Conservation (phyloP, 2,329 filamentous ascomycete species). For the Pseudovirgaria hyperparasitica region DNA sequence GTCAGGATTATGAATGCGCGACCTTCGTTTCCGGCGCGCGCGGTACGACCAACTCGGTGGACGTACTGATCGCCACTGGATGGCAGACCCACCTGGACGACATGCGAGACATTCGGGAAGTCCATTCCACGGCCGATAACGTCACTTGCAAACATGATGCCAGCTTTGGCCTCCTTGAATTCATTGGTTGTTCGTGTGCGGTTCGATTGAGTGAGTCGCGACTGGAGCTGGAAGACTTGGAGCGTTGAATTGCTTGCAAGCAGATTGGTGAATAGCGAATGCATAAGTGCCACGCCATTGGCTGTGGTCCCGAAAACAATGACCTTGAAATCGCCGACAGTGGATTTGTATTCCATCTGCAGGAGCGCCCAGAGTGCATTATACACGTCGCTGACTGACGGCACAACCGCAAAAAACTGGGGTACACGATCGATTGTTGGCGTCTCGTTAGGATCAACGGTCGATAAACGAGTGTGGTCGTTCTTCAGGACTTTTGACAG, state of each 20-base stretch:
- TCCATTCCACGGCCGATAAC: slow-evolving; percentile 38
- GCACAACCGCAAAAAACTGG: slow-evolving; percentile 34
- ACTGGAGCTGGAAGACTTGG: slow-evolving; percentile 30
- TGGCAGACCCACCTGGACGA: slow-evolving; percentile 38
- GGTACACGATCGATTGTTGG: slow-evolving; percentile 36
- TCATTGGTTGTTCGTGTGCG: slow-evolving; percentile 31
- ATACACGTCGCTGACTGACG: slow-evolving; percentile 31
- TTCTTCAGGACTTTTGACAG: slow-evolving; percentile 31
- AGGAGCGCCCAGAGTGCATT: slow-evolving; percentile 32
- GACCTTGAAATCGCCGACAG: slow-evolving; percentile 29
- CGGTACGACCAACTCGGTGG: slow-evolving; percentile 30
- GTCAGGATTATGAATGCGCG: slow-evolving; percentile 42
- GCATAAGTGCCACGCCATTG: slow-evolving; percentile 31
- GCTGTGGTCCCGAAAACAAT: slow-evolving; percentile 36
- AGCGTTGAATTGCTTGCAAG: slow-evolving; percentile 22
- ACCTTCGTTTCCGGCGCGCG: slow-evolving; percentile 32
- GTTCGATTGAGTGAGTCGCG: slow-evolving; percentile 28
- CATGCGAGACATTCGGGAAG: slow-evolving; percentile 37
- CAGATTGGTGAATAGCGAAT: slow-evolving; percentile 23
- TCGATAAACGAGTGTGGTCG: slow-evolving; percentile 29
- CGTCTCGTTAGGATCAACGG: slow-evolving; percentile 30
- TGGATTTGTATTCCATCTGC: slow-evolving; percentile 27
- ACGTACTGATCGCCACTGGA: slow-evolving; percentile 35
- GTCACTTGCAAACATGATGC: slow-evolving; percentile 39
- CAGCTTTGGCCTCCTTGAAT: slow-evolving; percentile 32